Percentiles rank a stretch among this genome's conserved stretches.
Evolutionary conservation across 1,139 yeast genomes (phyloP).

Genomic region (Pichia kudriavzevii): DNA sequence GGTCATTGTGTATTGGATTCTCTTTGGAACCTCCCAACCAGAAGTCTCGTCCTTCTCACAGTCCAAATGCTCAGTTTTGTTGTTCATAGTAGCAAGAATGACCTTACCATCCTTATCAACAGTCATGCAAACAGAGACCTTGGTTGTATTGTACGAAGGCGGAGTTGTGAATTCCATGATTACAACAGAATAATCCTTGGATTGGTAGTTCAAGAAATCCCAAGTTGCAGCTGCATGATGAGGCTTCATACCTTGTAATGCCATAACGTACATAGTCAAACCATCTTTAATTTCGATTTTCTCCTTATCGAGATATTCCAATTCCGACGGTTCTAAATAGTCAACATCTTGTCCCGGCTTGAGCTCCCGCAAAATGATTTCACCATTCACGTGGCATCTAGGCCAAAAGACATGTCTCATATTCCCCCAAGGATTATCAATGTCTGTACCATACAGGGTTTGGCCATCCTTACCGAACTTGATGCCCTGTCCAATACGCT

Average conservation of each 20-base stretch:
- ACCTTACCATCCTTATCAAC: slow-evolving; percentile 53
- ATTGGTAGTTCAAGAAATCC: slow-evolving; percentile 90
- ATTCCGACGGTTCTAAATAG: slow-evolving; percentile 13
- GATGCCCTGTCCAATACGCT: slow-evolving; percentile 67
- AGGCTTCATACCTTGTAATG: slow-evolving; percentile 98
- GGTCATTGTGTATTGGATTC: slow-evolving; percentile 51
- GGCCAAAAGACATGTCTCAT: slow-evolving; percentile 99
- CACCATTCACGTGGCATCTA: slow-evolving; percentile 64
- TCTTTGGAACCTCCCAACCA: slow-evolving; percentile 86
- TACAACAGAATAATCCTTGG: slow-evolving; percentile 63
- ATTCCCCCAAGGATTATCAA: slow-evolving; percentile 86
- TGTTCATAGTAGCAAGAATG: slow-evolving; percentile 58
- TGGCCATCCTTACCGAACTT: slow-evolving; percentile 86
- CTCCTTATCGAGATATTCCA: slow-evolving; percentile 12
- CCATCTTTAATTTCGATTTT: slow-evolving; percentile 20
- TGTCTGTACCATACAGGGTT: slow-evolving; percentile 78
- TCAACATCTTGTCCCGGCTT: slow-evolving; percentile 15
- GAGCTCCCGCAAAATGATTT: slow-evolving; percentile 30
- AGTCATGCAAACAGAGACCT: slow-evolving; percentile 73
- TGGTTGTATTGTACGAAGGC: slow-evolving; percentile 73
- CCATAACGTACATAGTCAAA: slow-evolving; percentile 77
- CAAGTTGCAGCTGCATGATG: slow-evolving; percentile 97
- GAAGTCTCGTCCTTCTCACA: slow-evolving; percentile 63
- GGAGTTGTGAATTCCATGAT: slow-evolving; percentile 97
- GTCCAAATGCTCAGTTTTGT: slow-evolving; percentile 56